Evolutionary conservation across 2,329 filamentous ascomycete genomes (phyloP).

Genomic region (Pseudogymnoascus sp.): DNA sequence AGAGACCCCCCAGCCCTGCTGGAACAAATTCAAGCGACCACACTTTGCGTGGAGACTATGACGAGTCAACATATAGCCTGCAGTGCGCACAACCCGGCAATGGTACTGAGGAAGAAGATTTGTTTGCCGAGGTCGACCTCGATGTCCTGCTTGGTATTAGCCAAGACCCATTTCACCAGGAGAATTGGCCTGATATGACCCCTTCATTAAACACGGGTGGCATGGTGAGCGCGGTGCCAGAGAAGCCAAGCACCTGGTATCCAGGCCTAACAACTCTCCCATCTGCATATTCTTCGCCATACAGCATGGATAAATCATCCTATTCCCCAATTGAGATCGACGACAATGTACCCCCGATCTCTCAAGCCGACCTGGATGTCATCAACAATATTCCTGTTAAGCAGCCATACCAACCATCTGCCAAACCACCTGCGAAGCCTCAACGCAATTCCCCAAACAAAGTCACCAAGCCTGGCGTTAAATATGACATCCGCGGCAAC

Average conservation of each 20-base stretch:
- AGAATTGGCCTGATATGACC: background rate
- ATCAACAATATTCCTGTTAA: background rate
- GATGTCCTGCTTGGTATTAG: background rate
- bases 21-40: background rate
- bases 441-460: background rate
- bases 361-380: background rate
- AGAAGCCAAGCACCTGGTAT: background rate
- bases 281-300: background rate
- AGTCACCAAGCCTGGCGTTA: background rate
- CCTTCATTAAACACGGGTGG: background rate
- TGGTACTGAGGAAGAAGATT: background rate
- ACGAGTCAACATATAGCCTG: too few relatives aligned
- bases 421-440: background rate
- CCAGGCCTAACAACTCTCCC: background rate
- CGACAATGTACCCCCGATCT: background rate
- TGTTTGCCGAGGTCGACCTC: background rate
- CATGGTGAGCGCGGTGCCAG: background rate
- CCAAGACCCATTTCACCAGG: background rate
- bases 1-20: background rate
- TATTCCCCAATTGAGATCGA: background rate
- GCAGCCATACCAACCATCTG: background rate
- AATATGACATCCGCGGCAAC: conserved; percentile 1
- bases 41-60: background rate
- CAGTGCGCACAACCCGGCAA: too few relatives aligned
- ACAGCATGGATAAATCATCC: background rate